Percentiles rank a stretch among this genome's conserved stretches.
Evolutionary conservation across 495 filamentous ascomycete genomes (phyloP).

Genomic region (Aspergillus bridgeri): DNA sequence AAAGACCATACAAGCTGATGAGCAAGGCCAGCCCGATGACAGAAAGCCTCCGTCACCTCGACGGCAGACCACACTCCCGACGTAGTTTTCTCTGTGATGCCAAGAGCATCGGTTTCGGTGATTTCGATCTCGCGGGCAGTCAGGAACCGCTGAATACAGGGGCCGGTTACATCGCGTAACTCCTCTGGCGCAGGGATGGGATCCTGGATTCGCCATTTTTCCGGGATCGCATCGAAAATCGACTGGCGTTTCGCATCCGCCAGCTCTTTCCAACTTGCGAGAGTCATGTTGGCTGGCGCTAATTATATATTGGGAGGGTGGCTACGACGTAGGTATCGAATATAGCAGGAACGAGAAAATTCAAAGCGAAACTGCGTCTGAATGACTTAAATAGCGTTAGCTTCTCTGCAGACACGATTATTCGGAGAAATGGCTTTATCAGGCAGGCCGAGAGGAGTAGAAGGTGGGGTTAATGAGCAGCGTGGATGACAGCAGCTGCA

Average conservation of each 20-base stretch:
- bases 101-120: constrained; percentile 51
- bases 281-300: constrained; percentile 13
- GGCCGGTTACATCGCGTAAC: constrained; percentile 59
- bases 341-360: too few relatives aligned
- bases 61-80: constrained; percentile 43
- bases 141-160: constrained; percentile 56
- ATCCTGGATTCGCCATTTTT: constrained; percentile 51
- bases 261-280: constrained; percentile 37
- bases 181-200: constrained; percentile 47
- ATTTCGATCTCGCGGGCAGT: constrained; percentile 53
- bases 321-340: too few relatives aligned
- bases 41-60: constrained; percentile 55
- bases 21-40: constrained; percentile 53
- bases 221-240: constrained; percentile 52
- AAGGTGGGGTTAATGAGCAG: too few relatives aligned
- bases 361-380: too few relatives aligned
- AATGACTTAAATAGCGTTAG: too few relatives aligned
- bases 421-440: not conserved
- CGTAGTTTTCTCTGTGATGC: constrained; percentile 46
- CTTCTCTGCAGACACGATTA: too few relatives aligned
- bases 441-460: not conserved
- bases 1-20: constrained; percentile 52
- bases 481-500: too few relatives aligned
- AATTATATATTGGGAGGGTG: not conserved
- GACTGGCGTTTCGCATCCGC: constrained; percentile 52